phyloP scores from a whole-genome alignment of 768 basidiomycete species.

The Phanerodontia chrysosporium region DNA sequence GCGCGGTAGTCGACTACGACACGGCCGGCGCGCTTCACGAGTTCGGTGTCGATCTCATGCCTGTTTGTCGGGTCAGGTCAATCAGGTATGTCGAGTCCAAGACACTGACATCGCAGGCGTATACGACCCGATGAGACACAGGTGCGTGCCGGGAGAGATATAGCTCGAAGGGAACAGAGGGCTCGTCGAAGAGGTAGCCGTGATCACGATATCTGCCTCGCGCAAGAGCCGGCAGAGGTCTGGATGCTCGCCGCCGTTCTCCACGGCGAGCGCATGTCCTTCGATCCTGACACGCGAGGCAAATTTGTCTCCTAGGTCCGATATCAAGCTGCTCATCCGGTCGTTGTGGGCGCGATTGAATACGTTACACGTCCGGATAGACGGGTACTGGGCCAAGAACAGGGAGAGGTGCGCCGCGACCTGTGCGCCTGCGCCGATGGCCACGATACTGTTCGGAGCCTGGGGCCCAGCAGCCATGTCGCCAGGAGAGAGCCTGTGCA shows the following conservation, averaged over 20 bases:
- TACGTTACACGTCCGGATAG: slow-evolving; percentile 51
- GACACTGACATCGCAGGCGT: slow-evolving; percentile 59
- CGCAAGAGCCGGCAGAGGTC: slow-evolving; percentile 32
- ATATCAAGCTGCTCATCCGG: slow-evolving; percentile 39
- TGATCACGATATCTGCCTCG: slow-evolving; percentile 60
- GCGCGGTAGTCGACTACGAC: slow-evolving; percentile 72
- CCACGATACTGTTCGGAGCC: slow-evolving; percentile 44
- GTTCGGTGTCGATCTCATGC: slow-evolving; percentile 58
- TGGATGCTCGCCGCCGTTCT: slow-evolving; percentile 7
- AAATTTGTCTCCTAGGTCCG: slow-evolving; percentile 24
- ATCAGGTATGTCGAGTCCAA: neutral
- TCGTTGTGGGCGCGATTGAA: slow-evolving; percentile 56
- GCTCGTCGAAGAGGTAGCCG: slow-evolving; percentile 64
- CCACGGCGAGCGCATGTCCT: neutral
- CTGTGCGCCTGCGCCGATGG: slow-evolving; percentile 75
- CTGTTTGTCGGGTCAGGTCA: slow-evolving; percentile 6
- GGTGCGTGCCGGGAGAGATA: slow-evolving; percentile 58
- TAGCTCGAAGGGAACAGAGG: slow-evolving; percentile 70
- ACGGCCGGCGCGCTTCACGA: slow-evolving; percentile 51
- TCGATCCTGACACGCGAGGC: slow-evolving; percentile 19
- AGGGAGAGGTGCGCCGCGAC: slow-evolving; percentile 61
- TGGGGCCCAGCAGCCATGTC: slow-evolving; percentile 45
- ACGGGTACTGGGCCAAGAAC: slow-evolving; percentile 52
- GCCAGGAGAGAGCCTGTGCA: slow-evolving; percentile 66
- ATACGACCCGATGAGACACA: slow-evolving; percentile 81